phyloP scores from a whole-genome alignment of 2,329 filamentous ascomycete genomes.

The Metarhizium brunneum region DNA sequence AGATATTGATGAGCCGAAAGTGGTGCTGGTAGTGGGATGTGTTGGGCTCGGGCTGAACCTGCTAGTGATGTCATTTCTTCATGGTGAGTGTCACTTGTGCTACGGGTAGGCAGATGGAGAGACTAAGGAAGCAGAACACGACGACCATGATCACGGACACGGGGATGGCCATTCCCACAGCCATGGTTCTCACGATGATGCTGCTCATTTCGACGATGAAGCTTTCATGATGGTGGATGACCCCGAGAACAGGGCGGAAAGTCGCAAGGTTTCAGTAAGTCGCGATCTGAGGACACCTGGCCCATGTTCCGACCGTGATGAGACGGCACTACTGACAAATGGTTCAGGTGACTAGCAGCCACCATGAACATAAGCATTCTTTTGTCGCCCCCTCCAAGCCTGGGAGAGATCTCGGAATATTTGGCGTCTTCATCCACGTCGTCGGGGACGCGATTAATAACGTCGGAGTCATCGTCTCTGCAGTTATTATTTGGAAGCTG shows the following conservation, averaged over 20 bases:
- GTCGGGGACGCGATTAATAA: slow-evolving; percentile 69
- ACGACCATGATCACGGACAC: not conserved
- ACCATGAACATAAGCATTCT: slow-evolving; percentile 42
- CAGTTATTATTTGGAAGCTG: slow-evolving; percentile 59
- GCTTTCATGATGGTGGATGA: not conserved
- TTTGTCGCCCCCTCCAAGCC: slow-evolving; percentile 20
- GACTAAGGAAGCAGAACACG: slow-evolving; percentile 17
- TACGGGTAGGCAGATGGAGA: not conserved
- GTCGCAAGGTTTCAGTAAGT: not conserved
- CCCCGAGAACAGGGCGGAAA: not conserved
- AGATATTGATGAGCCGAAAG: slow-evolving; percentile 55
- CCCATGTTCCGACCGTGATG: not conserved
- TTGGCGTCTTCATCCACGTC: slow-evolving; percentile 63
- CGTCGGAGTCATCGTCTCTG: slow-evolving; percentile 62
- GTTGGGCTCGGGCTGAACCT: slow-evolving; percentile 60
- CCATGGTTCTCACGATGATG: slow-evolving; percentile 9
- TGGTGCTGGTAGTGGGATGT: slow-evolving; percentile 61
- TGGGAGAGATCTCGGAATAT: slow-evolving; percentile 56
- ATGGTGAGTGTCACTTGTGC: slow-evolving; percentile 37
- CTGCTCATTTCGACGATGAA: not conserved
- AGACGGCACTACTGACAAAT: not conserved
- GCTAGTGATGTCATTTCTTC: slow-evolving; percentile 55
- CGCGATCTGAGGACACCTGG: not conserved
- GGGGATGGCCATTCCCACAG: slow-evolving; percentile 19
- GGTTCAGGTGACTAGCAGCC: slow-evolving; percentile 13